Conservation (phyloP, 176 grass and related monocot genomes). For the Musa schizocarpa region DNA sequence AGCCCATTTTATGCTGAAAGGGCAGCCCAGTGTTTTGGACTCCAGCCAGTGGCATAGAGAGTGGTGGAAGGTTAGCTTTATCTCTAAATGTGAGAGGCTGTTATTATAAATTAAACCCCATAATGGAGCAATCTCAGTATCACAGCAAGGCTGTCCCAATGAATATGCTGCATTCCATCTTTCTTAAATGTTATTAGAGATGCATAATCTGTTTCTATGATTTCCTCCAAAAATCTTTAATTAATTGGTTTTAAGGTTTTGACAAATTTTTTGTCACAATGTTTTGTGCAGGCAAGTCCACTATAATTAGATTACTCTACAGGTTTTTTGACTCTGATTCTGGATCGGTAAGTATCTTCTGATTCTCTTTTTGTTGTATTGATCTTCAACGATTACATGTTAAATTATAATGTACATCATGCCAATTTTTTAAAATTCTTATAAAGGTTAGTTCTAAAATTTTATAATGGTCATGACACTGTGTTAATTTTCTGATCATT, state of each 20-base stretch:
- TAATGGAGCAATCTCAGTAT: not conserved
- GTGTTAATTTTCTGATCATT: not conserved
- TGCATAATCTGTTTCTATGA: not conserved
- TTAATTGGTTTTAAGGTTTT: not conserved
- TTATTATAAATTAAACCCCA: no score
- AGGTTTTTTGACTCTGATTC: constrained; percentile 90
- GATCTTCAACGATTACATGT: constrained; percentile 3
- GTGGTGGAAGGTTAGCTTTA: no score
- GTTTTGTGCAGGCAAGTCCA: constrained; percentile 82
- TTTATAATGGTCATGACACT: no score
- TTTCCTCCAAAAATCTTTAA: not conserved
- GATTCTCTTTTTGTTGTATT: constrained; percentile 13
- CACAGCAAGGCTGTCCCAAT: not conserved
- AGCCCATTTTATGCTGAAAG: no score
- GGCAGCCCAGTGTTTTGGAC: no score
- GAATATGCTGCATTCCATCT: not conserved
- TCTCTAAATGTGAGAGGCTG: no score
- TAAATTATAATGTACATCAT: no score
- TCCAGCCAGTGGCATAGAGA: no score
- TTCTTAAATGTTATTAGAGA: not conserved
- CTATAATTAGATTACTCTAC: constrained; percentile 83
- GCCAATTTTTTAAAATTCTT: not conserved
- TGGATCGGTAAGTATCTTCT: constrained; percentile 63
- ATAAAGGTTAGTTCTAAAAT: not conserved
- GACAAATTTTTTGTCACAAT: not conserved